These are phyloP conservation scores for Cryptococcus depauperatus DNA, from an alignment of 1,284 basidiomycete species.

Conservation along the genomic window DNA sequence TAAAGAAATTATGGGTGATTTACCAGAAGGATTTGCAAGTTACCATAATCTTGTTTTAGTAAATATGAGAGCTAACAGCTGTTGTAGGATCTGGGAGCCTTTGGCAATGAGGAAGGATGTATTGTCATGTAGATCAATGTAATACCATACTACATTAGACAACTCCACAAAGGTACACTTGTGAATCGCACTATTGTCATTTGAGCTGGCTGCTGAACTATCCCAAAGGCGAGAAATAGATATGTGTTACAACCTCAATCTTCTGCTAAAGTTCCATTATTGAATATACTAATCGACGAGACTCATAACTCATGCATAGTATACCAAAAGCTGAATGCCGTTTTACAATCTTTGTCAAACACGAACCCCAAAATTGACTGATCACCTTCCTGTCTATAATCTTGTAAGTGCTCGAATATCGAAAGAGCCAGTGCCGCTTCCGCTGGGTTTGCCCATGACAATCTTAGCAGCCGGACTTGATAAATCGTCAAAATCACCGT, in stretches of 20 bases:
- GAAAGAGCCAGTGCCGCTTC: conserved; percentile 81
- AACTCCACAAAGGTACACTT: no score
- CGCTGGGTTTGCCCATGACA: conserved; percentile 75
- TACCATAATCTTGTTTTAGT: no score
- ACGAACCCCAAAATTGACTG: neutral
- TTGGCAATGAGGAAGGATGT: conserved; percentile 35
- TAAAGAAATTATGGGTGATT: conserved; percentile 79
- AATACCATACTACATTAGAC: neutral
- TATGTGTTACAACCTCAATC: no score
- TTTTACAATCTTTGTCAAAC: neutral
- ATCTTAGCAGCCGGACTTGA: conserved; percentile 76
- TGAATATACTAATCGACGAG: no score
- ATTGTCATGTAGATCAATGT: conserved; percentile 37
- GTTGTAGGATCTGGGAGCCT: conserved; percentile 33
- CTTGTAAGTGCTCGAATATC: conserved; percentile 50
- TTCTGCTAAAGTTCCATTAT: no score
- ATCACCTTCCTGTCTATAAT: conserved; percentile 5
- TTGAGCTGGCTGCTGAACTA: no score
- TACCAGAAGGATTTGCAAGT: conserved; percentile 66
- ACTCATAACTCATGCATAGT: neutral
- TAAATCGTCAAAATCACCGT: conserved; percentile 90
- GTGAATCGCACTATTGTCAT: no score
- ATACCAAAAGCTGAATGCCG: neutral
- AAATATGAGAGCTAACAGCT: neutral
- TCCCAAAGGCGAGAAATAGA: no score